Percentiles rank a stretch among this genome's conserved stretches.
phyloP scores from a whole-genome alignment of 306 rosid genomes.

The Malus fusca region DNA sequence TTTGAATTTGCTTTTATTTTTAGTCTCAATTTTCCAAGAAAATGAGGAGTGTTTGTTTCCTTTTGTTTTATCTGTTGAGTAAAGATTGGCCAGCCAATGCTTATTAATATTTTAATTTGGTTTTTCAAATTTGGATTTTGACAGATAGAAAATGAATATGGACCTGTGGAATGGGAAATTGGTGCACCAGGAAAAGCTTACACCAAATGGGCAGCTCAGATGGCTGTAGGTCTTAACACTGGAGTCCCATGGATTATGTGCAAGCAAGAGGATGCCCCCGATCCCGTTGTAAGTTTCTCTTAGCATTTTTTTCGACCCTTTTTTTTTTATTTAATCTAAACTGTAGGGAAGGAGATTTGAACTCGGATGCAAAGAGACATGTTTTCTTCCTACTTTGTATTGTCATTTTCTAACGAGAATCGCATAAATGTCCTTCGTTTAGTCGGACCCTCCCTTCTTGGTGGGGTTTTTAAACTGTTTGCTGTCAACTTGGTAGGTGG shows the following conservation, averaged over 20 bases:
- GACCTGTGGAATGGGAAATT: constrained; percentile 86
- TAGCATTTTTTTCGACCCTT: not conserved
- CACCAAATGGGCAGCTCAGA: constrained; percentile 79
- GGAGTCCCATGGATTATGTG: constrained; percentile 99
- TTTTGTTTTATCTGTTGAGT: not conserved
- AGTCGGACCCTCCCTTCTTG: constrained; percentile 19
- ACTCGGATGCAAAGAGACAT: too few relatives aligned
- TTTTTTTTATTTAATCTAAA: not conserved
- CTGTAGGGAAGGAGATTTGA: too few relatives aligned
- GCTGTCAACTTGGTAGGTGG: constrained; percentile 14
- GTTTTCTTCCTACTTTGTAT: not conserved
- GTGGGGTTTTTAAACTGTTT: constrained; percentile 32
- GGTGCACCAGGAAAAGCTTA: constrained; percentile 89
- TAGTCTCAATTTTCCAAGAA: not conserved
- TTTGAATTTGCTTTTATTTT: not conserved
- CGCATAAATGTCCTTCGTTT: constrained; percentile 14
- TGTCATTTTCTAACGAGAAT: constrained; percentile 10
- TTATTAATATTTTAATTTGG: not conserved
- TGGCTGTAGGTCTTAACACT: constrained; percentile 80
- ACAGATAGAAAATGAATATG: constrained; percentile 92
- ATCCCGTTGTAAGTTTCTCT: constrained; percentile 57
- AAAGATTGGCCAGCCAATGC: constrained; percentile 4
- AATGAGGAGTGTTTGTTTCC: not conserved
- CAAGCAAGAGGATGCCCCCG: constrained; percentile 98
- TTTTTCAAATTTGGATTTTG: not conserved